Conservation (phyloP, 2,329 filamentous ascomycete species). For the Monilinia vaccinii-corymbosi region DNA sequence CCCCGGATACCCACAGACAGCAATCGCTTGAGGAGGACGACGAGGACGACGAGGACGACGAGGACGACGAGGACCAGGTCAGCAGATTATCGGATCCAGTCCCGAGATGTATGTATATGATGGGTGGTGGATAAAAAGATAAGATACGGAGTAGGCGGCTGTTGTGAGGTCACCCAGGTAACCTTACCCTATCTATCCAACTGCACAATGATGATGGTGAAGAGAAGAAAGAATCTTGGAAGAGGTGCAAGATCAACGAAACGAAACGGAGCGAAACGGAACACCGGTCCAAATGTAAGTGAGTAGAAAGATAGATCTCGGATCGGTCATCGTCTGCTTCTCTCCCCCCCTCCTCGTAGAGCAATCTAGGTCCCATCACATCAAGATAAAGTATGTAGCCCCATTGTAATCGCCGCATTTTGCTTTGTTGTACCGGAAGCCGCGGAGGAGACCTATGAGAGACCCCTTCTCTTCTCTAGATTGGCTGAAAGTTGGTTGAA, state of each 20-base stretch:
- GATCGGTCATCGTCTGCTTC: background rate
- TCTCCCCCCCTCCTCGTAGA: background rate
- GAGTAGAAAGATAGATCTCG: background rate
- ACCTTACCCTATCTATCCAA: too few relatives aligned
- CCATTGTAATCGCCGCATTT: background rate
- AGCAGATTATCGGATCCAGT: background rate
- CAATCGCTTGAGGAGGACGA: background rate
- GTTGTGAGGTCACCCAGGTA: background rate
- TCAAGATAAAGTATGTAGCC: background rate
- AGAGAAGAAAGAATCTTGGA: background rate
- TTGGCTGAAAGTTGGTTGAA: background rate
- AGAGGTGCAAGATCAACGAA: background rate
- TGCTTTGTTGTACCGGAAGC: background rate
- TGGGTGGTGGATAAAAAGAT: background rate
- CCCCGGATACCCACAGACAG: conserved; percentile 3
- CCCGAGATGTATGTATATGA: background rate
- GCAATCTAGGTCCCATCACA: too few relatives aligned
- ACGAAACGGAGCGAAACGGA: background rate
- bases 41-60: background rate
- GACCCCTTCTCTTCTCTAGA: background rate
- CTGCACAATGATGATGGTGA: background rate
- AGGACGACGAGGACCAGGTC: background rate
- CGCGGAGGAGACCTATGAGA: background rate
- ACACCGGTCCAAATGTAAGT: too few relatives aligned
- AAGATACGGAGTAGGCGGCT: too few relatives aligned